Evolutionary conservation across 192 early-diverging fungal species (phyloP), one percentile per base, ranked within the genome.

Genomic region (Backusella westeae): DNA sequence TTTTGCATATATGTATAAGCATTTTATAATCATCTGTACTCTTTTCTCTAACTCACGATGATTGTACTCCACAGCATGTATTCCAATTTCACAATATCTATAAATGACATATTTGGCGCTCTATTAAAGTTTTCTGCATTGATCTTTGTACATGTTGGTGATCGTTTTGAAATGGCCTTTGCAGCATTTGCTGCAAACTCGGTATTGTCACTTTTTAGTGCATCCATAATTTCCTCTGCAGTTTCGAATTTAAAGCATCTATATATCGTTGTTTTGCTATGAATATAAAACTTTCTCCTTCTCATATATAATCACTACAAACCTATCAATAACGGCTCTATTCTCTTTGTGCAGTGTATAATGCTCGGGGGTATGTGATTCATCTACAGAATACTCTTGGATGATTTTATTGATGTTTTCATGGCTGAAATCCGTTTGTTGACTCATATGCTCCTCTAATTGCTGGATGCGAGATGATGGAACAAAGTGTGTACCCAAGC

Each of bases 401-500:
- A 99, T 92, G 4, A 91, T 92, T 72, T 75, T 72, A 82, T 98
- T 97, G 56, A 99, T 90, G 21, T 92, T 93, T 14, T 91, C 90
- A 49, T 93, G 83, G 72, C 96, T 92, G 41, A 89, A 81, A 9
- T 91, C 86, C 59, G 92, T 94, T 34, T 98, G 75, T 75, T 95
- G 96, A 70, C 90, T 86, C 73, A 99, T 79, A 14, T 93, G 90
- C 70, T 93, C 81, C 80, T 96, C 91, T 72, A 99, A 87, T 38
- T 91, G 80, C 0, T 90, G 87, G 26, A 98, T 77, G 4, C 96
- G 90, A 69, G 91, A 90, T 5, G 93, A 92, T 32, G 97, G 96
- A 23, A 99, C 93, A 83, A 91, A 99, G 83, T 99, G 97, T 36
- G 98, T 97, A 39, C 95, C 98, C 81, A 99, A 92, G 26, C 98